A percentile compares a stretch with the other conserved stretches of the same genome.
These are phyloP conservation scores for rapeseed (Brassica napus) DNA, from an alignment of 345 rosid genomes.

Conservation along the genomic window DNA sequence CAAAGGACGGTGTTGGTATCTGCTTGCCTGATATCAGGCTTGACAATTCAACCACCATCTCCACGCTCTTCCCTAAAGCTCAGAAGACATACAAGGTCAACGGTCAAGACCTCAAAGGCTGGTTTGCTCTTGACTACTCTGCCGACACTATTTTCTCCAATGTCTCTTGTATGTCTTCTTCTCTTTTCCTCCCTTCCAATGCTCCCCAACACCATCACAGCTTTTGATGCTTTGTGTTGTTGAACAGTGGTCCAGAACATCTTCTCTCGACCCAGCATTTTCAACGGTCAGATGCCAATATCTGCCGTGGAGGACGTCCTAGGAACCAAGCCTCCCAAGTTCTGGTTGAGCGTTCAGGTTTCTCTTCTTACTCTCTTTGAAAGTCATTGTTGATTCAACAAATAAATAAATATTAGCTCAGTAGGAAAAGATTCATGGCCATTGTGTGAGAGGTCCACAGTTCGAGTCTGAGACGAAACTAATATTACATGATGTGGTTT, in stretches of 20 bases:
- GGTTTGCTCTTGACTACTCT: slow-evolving; percentile 62
- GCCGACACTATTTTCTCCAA: slow-evolving; percentile 43
- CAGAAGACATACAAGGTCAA: slow-evolving; percentile 52
- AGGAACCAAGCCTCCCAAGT: slow-evolving; percentile 40
- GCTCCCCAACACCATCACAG: slow-evolving; percentile 1
- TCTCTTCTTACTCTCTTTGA: not conserved
- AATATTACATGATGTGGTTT: too few species aligned
- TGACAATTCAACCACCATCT: slow-evolving; percentile 58
- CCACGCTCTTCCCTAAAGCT: slow-evolving; percentile 38
- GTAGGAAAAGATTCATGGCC: too few species aligned
- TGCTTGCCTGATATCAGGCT: slow-evolving; percentile 65
- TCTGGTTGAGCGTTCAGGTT: slow-evolving; percentile 87
- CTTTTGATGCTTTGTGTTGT: slow-evolving; percentile 4
- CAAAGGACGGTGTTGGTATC: slow-evolving; percentile 66
- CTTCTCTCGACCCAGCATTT: slow-evolving; percentile 51
- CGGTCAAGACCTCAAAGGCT: slow-evolving; percentile 60
- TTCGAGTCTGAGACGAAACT: too few species aligned
- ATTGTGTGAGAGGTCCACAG: too few species aligned
- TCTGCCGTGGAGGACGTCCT: slow-evolving; percentile 54
- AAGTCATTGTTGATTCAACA: slow-evolving; percentile 25
- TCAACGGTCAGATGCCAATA: slow-evolving; percentile 50
- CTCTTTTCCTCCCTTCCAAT: not conserved
- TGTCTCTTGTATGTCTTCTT: slow-evolving; percentile 46
- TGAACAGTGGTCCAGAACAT: slow-evolving; percentile 60
- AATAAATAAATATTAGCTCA: not conserved